These are phyloP conservation scores for Theobroma cacao DNA, from an alignment of 345 rosid species.

Conservation along the genomic window DNA sequence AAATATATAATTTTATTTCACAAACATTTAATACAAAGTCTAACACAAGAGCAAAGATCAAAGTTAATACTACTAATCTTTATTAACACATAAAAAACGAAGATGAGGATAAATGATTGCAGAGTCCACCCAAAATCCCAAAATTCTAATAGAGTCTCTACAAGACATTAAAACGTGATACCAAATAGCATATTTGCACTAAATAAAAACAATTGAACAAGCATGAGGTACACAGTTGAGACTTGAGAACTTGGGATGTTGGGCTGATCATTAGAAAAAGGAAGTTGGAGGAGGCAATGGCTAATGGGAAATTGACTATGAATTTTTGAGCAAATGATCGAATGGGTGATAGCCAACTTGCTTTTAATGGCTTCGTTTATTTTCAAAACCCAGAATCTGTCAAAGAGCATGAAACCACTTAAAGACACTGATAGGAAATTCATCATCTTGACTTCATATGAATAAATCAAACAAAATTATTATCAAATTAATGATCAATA, in stretches of 20 bases:
- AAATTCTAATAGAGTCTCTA: background rate
- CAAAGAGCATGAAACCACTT: background rate
- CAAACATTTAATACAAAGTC: too few species aligned
- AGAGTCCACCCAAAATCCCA: background rate
- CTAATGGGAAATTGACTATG: background rate
- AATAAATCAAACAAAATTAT: background rate
- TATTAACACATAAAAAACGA: background rate
- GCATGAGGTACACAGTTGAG: background rate
- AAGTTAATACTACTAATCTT: background rate
- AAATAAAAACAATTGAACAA: background rate
- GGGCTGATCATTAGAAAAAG: background rate
- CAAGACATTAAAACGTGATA: too few species aligned
- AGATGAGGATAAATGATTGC: background rate
- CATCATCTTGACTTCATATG: background rate
- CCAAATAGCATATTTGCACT: background rate
- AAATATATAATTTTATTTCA: too few species aligned
- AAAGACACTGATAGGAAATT: background rate
- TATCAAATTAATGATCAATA: background rate
- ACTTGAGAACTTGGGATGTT: too few species aligned
- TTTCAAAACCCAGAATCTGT: background rate
- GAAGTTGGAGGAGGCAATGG: background rate
- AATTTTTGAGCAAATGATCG: background rate
- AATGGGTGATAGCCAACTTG: background rate
- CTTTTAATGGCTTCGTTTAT: background rate
- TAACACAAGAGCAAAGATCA: too few species aligned